phyloP scores from a whole-genome alignment of 179 eudicot species.

The Kewa caespitosa region DNA sequence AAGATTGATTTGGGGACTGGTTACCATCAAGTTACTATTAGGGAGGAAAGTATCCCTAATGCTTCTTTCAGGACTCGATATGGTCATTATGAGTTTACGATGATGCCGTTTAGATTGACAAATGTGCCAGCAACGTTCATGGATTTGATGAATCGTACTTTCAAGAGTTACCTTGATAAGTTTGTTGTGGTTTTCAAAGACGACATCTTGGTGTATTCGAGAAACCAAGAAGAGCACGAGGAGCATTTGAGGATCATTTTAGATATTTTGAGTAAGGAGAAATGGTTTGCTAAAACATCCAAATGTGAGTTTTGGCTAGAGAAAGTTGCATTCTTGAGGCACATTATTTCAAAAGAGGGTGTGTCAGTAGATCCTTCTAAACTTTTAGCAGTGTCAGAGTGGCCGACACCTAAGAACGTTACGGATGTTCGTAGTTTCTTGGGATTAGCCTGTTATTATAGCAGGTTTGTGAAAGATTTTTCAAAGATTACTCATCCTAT shows the following conservation, averaged over 20 bases:
- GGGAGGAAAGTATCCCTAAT: background rate
- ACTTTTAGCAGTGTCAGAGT: background rate
- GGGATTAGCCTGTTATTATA: background rate
- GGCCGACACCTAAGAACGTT: background rate
- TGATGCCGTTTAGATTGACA: background rate
- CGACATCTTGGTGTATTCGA: background rate
- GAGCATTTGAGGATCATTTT: background rate
- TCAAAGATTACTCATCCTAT: too few species aligned
- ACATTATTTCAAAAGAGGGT: background rate
- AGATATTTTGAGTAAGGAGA: background rate
- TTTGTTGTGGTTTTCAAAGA: background rate
- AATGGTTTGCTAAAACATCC: background rate
- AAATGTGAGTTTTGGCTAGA: conserved; percentile 9
- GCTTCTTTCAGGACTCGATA: background rate
- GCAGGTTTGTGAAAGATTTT: background rate
- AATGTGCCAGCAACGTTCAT: background rate
- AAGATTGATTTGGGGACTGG: too few species aligned
- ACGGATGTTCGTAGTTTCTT: background rate
- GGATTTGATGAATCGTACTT: background rate
- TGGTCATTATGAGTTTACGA: background rate
- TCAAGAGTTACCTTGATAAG: background rate
- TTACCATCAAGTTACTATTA: background rate
- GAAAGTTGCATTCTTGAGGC: background rate
- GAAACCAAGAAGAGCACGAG: background rate
- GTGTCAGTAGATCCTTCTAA: too few species aligned